Base-by-base conservation (phyloP, 371 early-diverging fungal species). In the Apophysomyces ossiformis region DNA sequence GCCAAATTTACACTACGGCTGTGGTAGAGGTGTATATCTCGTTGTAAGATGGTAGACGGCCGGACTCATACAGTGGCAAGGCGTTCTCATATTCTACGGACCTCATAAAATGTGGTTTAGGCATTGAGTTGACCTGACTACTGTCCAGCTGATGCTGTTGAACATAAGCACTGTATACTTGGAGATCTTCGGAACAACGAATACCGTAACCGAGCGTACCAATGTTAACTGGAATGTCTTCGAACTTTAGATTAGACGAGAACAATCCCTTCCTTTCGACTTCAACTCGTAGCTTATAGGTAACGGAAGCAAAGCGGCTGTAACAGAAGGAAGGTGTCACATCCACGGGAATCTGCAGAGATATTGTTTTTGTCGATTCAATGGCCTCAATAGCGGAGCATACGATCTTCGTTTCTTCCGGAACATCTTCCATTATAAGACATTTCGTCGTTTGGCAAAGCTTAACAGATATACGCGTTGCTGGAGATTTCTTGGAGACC, bases 31-130 rank as follows among this genome's bases (percentile, higher is more conserved):
- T 26, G 21, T 26, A 50, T 12, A 70, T 81, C 38, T 58, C 64
- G 87, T 67, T 92, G 90, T 79, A 93, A 81, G 77, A 60, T 66
- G 72, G 94, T 86, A 45, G 69, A 87, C 73, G 84, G 16, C 57
- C 57, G 11, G 69, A 13, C 37, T 63, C 67, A 32, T 78, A 78
- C 0, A 67, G 8, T 2, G 78, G 78, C 21, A 73, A 57, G 5
- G 66, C 58, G 9, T 78, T 70, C 47, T 75, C 76, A 39, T 73
- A 69, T 46, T 75, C 74, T 35, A 71, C 38, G 0, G 68, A 47
- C 0, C 65, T 43, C 8, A 78, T n/a, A 60, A 73, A 78, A 35
- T 57, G 65, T n/a, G 78, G 78, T 4, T 58, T 26, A n/a, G 69
- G 65, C 21, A 69, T 45, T 37, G 50, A 21, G 11, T 8, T 8